Evolutionary conservation across 2,329 filamentous ascomycete genomes (phyloP), one percentile per base, ranked within the genome.

Genomic region (Xylaria digitata): DNA sequence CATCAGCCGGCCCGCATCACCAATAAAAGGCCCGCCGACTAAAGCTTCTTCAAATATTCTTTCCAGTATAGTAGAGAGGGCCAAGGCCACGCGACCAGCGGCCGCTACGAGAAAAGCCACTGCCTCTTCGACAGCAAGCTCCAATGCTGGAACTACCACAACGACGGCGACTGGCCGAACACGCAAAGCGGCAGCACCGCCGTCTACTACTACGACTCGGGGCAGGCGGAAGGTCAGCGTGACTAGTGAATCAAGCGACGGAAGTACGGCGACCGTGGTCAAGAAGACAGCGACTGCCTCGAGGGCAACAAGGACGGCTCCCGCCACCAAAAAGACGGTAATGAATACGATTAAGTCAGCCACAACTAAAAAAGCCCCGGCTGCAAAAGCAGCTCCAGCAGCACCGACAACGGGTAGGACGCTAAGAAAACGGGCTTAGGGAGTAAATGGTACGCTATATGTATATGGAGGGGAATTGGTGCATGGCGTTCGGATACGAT

Each of bases 191-290:
- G 76, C 82, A 21, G 74, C 80, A 40, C 75, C 79, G n/a, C 71
- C 79, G n/a, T 73, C 79, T 56, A 79, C 80, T 30, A 79, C 73
- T 2, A 68, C 80, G 21, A 85, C 85, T 40, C 83, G 84, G 66
- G 84, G 81, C 42, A 81, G 80, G 62, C 82, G 84, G 67, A 84
- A 87, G 76, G 78, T 81, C 74, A 92, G 90, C 73, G 84, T 81
- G 71, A 83, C 82, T 63, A 91, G 89, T 75, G 89, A 89, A 74
- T 83, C 86, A 17, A 91, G 89, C 72, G 87, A 90, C 62, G 83
- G 80, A 5, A 92, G 89, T 77, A 86, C 85, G 15, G 85, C 87
- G 7, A 92, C 90, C 0, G 87, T 91, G 23, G 83, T 90, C 49
- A 86, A 85, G 77, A 90, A 81, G 49, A 76, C 80, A 32, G 75